Percentiles rank a stretch among this genome's conserved stretches.
Conservation (phyloP, 106 monocot genomes). For the Phalaenopsis equestris region DNA sequence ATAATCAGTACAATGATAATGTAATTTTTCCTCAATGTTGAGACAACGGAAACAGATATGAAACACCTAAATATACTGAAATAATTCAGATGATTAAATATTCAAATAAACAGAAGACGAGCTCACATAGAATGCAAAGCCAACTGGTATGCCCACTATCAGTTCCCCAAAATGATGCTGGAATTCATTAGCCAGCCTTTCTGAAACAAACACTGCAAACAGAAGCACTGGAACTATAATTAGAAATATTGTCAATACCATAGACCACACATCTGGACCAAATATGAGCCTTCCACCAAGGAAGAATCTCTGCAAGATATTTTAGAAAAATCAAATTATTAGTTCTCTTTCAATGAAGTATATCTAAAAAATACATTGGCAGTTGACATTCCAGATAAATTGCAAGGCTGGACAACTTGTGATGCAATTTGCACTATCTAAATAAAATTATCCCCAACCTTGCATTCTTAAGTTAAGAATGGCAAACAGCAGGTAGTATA, state of each 20-base stretch:
- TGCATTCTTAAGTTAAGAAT: neutral
- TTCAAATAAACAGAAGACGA: neutral
- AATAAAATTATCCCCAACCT: neutral
- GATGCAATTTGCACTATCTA: neutral
- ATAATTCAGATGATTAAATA: neutral
- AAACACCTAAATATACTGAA: neutral
- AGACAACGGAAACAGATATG: neutral
- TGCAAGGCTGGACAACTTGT: neutral
- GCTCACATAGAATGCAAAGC: slow-evolving; percentile 42
- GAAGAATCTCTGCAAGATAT: slow-evolving; percentile 41
- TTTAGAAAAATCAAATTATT: neutral
- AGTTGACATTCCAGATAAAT: neutral
- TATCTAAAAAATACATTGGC: neutral
- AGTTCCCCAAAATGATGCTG: slow-evolving; percentile 21
- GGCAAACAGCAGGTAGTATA: neutral
- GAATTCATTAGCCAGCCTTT: slow-evolving; percentile 33
- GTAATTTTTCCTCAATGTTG: neutral
- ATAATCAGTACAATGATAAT: neutral
- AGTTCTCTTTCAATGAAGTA: neutral
- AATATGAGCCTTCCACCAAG: slow-evolving; percentile 52
- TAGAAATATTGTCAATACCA: slow-evolving; percentile 37
- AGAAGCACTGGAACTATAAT: slow-evolving; percentile 39
- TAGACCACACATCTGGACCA: slow-evolving; percentile 60
- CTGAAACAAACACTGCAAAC: slow-evolving; percentile 41
- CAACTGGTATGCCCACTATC: slow-evolving; percentile 21